Conservation (phyloP, 345 rosid genomes). For the Ceriops decandra region DNA sequence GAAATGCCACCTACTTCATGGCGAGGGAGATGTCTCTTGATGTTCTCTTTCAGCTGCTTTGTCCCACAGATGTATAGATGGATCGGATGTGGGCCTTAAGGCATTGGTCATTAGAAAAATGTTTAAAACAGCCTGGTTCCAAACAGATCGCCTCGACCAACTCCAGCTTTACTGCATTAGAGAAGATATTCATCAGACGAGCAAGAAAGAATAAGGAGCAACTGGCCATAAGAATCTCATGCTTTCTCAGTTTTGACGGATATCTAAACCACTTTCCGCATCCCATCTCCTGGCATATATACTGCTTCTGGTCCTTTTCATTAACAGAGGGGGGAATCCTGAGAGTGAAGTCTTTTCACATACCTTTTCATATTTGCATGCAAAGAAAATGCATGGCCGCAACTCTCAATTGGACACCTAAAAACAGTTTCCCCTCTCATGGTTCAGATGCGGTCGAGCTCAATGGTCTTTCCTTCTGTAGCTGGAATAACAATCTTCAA, state of each 20-base stretch:
- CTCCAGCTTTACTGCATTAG: slow-evolving; percentile 59
- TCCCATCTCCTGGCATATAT: slow-evolving; percentile 60
- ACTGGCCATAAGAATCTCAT: slow-evolving; percentile 69
- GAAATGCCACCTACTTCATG: too few species aligned
- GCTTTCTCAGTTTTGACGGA: slow-evolving; percentile 55
- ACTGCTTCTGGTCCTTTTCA: slow-evolving; percentile 27
- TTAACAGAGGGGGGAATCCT: slow-evolving; percentile 17
- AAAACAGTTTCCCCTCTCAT: slow-evolving; percentile 59
- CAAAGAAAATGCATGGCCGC: slow-evolving; percentile 44
- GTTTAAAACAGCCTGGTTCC: too few species aligned
- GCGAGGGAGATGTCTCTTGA: too few species aligned
- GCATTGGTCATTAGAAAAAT: too few species aligned
- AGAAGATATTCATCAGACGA: slow-evolving; percentile 12
- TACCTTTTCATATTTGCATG: slow-evolving; percentile 63
- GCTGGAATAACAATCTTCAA: slow-evolving; percentile 62
- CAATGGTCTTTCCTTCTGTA: slow-evolving; percentile 91
- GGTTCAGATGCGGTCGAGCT: slow-evolving; percentile 60
- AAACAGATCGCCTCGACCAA: background rate
- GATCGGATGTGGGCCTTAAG: too few species aligned
- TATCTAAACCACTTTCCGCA: slow-evolving; percentile 75
- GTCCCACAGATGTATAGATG: too few species aligned
- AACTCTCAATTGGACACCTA: slow-evolving; percentile 52
- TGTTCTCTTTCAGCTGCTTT: too few species aligned
- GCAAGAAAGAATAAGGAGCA: background rate
- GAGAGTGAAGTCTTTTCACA: slow-evolving; percentile 41